Percentiles rank a stretch among this genome's conserved stretches.
These are phyloP conservation scores for Daldinia decipiens DNA, from an alignment of 495 filamentous ascomycete genomes.

Conservation along the genomic window DNA sequence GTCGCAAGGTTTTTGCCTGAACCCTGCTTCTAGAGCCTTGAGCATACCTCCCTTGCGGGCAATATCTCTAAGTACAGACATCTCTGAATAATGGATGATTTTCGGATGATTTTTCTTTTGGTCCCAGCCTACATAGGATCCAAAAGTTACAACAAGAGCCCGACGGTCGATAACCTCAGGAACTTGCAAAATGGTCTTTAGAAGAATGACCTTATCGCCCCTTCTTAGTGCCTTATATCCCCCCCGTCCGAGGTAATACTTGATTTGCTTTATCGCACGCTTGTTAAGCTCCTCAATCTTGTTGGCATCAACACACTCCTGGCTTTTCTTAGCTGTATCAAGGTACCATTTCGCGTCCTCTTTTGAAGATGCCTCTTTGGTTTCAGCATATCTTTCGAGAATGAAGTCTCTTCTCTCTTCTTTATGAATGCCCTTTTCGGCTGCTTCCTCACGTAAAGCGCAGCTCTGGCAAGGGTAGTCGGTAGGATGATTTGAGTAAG, in stretches of 20 bases:
- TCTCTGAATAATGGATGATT: neutral
- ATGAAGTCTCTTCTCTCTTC: conserved; percentile 4
- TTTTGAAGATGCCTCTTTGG: neutral
- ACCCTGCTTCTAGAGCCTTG: conserved; percentile 8
- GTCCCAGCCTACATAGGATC: conserved; percentile 8
- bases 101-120: neutral
- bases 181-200: conserved; percentile 29
- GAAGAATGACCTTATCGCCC: neutral
- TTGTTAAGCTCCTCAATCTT: conserved; percentile 13
- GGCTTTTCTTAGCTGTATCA: conserved; percentile 7
- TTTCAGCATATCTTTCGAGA: neutral
- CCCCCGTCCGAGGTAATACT: conserved; percentile 15
- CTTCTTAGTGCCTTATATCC: neutral
- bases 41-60: conserved; percentile 2
- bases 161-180: conserved; percentile 15
- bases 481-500: neutral
- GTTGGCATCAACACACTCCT: neutral
- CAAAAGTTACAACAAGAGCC: conserved; percentile 11
- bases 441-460: neutral
- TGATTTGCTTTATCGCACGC: conserved; percentile 14
- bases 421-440: conserved; percentile 5
- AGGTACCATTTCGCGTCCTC: conserved; percentile 3
- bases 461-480: conserved; percentile 14
- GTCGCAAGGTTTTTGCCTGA: neutral
- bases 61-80: neutral